Conservation (phyloP, 352 stramenopile genomes). For the Pythium dissimile region DNA sequence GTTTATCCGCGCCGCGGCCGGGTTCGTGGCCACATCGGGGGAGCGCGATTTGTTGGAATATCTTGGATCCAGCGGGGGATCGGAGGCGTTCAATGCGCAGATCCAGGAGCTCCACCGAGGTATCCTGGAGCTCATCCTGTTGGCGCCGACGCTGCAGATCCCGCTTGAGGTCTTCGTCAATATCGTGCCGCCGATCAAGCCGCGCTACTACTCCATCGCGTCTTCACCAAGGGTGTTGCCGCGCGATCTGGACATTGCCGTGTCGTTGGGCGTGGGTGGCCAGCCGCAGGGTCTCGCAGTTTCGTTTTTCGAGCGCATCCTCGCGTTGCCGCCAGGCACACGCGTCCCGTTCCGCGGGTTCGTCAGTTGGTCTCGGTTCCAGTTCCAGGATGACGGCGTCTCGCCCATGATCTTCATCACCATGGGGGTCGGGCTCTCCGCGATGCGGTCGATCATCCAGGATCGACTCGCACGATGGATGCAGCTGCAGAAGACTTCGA, state of each 20-base stretch:
- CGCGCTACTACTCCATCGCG: constrained; percentile 92
- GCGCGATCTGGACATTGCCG: constrained; percentile 85
- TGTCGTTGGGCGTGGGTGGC: constrained; percentile 79
- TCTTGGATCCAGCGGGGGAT: constrained; percentile 62
- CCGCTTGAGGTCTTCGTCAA: constrained; percentile 77
- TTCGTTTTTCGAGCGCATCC: constrained; percentile 32
- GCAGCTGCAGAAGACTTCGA: not conserved
- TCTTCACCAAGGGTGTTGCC: constrained; percentile 79
- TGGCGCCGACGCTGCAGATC: constrained; percentile 41
- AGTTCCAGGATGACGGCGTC: constrained; percentile 64
- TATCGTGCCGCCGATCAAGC: constrained; percentile 82
- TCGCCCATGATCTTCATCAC: constrained; percentile 90
- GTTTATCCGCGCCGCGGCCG: constrained; percentile 42
- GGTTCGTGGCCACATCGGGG: constrained; percentile 39
- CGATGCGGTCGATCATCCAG: constrained; percentile 51
- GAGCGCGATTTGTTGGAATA: constrained; percentile 45
- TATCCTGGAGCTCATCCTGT: constrained; percentile 76
- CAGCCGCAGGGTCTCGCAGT: constrained; percentile 27
- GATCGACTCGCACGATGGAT: constrained; percentile 23
- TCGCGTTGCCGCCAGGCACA: constrained; percentile 18
- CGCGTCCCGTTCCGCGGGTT: constrained; percentile 83
- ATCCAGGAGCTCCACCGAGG: constrained; percentile 72
- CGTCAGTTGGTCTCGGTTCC: constrained; percentile 87
- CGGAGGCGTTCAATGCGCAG: constrained; percentile 73
- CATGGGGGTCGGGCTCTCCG: constrained; percentile 91